Conservation (phyloP, 345 rosid species). For the Eucalyptus curtisii region DNA sequence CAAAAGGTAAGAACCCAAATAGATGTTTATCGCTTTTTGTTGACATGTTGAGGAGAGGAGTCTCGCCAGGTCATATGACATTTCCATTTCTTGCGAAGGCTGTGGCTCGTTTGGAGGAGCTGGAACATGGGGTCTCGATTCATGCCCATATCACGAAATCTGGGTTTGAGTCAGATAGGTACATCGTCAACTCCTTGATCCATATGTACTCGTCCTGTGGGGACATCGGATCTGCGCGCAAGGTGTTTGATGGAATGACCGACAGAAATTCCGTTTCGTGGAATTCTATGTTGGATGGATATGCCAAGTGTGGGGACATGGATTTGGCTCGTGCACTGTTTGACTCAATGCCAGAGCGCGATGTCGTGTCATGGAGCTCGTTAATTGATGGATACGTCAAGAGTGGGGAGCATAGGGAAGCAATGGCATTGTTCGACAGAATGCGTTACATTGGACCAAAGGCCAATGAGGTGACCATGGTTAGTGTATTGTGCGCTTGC, state of each 20-base stretch:
- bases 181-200: constrained; percentile 45
- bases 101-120: constrained; percentile 35
- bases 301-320: constrained; percentile 60
- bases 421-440: constrained; percentile 46
- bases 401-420: constrained; percentile 39
- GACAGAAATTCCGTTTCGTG: constrained; percentile 56
- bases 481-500: constrained; percentile 78
- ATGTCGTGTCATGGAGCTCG: constrained; percentile 84
- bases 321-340: constrained; percentile 38
- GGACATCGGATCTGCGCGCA: constrained; percentile 30
- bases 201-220: constrained; percentile 56
- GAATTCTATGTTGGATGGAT: constrained; percentile 72
- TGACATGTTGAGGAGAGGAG: constrained; percentile 38
- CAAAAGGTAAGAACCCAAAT: constrained; percentile 38
- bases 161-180: constrained; percentile 52
- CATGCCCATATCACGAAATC: constrained; percentile 32
- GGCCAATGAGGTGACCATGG: constrained; percentile 87
- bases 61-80: constrained; percentile 53
- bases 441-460: constrained; percentile 33
- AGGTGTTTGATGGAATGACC: constrained; percentile 58
- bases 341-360: constrained; percentile 45
- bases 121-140: constrained; percentile 21
- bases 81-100: constrained; percentile 70
- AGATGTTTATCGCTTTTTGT: constrained; percentile 34
- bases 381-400: constrained; percentile 81